Percentiles rank a stretch among this genome's conserved stretches.
These are phyloP conservation scores for Tephrocybe sp. DNA, from an alignment of 768 basidiomycete genomes.

Conservation along the genomic window DNA sequence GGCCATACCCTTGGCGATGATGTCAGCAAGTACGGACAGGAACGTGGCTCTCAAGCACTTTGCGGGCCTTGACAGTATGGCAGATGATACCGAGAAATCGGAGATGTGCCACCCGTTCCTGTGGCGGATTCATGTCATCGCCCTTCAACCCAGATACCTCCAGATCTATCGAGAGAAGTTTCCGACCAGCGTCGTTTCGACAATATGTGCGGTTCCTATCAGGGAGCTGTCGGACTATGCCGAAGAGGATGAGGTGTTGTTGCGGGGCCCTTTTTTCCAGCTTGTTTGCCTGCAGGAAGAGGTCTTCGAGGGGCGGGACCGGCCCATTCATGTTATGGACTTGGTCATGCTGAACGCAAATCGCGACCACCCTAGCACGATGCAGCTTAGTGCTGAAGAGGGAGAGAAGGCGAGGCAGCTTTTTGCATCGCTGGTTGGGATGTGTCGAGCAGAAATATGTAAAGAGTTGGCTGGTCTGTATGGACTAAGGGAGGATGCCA, in stretches of 20 bases:
- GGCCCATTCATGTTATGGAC: conserved; percentile 15
- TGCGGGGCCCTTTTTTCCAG: conserved; percentile 18
- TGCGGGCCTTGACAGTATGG: conserved; percentile 6
- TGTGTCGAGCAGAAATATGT: conserved; percentile 14
- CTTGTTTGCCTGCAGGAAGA: conserved; percentile 15
- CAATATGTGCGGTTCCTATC: conserved; percentile 16
- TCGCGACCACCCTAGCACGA: conserved; percentile 17
- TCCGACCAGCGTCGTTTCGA: conserved; percentile 16
- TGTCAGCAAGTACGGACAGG: conserved; percentile 15
- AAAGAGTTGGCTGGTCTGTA: conserved; percentile 6
- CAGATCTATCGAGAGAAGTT: conserved; percentile 11
- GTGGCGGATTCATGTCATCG: conserved; percentile 15
- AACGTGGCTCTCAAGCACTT: conserved; percentile 13
- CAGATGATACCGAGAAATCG: background rate
- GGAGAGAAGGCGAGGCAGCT: conserved; percentile 15
- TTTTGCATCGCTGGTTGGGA: conserved; percentile 14
- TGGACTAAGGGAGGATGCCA: conserved; percentile 5
- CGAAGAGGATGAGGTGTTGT: conserved; percentile 13
- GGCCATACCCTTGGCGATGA: conserved; percentile 17
- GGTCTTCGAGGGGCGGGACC: conserved; percentile 8
- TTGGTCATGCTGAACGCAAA: conserved; percentile 17
- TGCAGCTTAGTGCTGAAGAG: conserved; percentile 10
- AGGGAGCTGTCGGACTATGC: conserved; percentile 11
- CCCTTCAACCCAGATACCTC: conserved; percentile 9
- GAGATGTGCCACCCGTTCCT: conserved; percentile 10